Conservation (phyloP, 768 basidiomycete genomes). For the Atractiella rhizophila region DNA sequence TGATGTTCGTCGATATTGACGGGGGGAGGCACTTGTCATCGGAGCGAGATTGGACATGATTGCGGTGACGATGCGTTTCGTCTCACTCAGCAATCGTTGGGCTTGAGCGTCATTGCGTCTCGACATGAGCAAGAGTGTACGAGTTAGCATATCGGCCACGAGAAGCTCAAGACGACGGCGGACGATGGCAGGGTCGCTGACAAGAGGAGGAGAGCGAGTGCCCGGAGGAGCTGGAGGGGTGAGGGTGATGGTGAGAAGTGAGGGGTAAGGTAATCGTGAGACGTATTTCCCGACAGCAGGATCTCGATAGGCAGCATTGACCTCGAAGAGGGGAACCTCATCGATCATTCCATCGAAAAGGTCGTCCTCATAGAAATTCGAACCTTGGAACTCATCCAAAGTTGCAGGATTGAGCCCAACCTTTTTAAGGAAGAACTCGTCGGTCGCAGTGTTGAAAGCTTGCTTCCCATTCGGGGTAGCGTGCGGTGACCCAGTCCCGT, state of each 20-base stretch:
- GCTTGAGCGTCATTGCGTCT: slow-evolving; percentile 75
- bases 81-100: slow-evolving; percentile 37
- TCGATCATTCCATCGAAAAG: slow-evolving; percentile 62
- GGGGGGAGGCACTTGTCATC: no score
- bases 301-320: slow-evolving; percentile 3
- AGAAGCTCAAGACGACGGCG: slow-evolving; percentile 88
- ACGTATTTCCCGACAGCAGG: slow-evolving; percentile 46
- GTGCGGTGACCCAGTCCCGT: background rate
- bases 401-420: slow-evolving; percentile 12
- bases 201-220: background rate
- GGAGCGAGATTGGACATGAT: slow-evolving; percentile 50
- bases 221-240: slow-evolving; percentile 31
- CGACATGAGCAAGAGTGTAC: slow-evolving; percentile 72
- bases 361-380: slow-evolving; percentile 16
- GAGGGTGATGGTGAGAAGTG: slow-evolving; percentile 78
- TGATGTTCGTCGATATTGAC: background rate
- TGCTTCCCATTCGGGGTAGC: slow-evolving; percentile 13
- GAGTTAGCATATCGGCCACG: slow-evolving; percentile 89
- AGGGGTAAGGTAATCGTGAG: slow-evolving; percentile 63
- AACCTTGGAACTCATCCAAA: slow-evolving; percentile 11
- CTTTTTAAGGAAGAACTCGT: slow-evolving; percentile 39
- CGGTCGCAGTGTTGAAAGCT: slow-evolving; percentile 43
- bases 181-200: slow-evolving; percentile 65
- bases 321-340: slow-evolving; percentile 85
- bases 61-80: slow-evolving; percentile 58